Evolutionary conservation across 352 stramenopile genomes (phyloP), one percentile per base, ranked within the genome.

Genomic region (Phytophthora macrochlamydospora): DNA sequence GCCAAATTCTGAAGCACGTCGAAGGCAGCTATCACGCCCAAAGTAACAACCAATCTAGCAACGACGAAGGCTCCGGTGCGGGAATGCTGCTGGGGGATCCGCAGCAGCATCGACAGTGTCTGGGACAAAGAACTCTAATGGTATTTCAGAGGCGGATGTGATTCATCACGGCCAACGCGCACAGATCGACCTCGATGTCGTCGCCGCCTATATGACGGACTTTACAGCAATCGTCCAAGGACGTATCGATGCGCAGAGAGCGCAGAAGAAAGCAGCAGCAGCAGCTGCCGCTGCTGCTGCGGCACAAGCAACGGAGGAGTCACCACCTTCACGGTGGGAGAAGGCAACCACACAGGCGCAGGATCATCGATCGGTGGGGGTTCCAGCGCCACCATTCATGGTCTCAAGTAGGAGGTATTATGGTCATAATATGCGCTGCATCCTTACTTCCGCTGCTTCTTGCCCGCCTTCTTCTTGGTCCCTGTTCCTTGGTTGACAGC

Each of bases 161-260:
- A 81, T 96, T 42, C 81, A 92, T 49, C 90, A 97, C 45, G 90
- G 90, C 7, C 73, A 87, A 37, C 88, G 91, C n/a, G 87, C 94
- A 44, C 91, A 96, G 71, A 70, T 83, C 6, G 85, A 97, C 53
- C 78, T 98, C 8, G 93, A 98, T 51, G 89, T 98, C 11, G 94
- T 98, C 28, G 92, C 89, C 1, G 86, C 91, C 9, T 98, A 98
- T 69, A 97, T 98, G 88, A 79, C 87, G 28, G 94, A 98, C 70
- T 98, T 98, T 56, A 92, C 83, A 0, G 83, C 81, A 2, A 94
- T 94, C 46, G 84, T 93, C 2, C 85, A 94, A 32, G 75, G 77
- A 1, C 75, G 87, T 7, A 76, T 92, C 30, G 87, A 95, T 52
- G 76, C 75, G 0, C 84, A 95, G 59, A 69, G 84, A 31, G 79